Conservation (phyloP, 2,329 filamentous ascomycete genomes). For the Saccharata proteae region DNA sequence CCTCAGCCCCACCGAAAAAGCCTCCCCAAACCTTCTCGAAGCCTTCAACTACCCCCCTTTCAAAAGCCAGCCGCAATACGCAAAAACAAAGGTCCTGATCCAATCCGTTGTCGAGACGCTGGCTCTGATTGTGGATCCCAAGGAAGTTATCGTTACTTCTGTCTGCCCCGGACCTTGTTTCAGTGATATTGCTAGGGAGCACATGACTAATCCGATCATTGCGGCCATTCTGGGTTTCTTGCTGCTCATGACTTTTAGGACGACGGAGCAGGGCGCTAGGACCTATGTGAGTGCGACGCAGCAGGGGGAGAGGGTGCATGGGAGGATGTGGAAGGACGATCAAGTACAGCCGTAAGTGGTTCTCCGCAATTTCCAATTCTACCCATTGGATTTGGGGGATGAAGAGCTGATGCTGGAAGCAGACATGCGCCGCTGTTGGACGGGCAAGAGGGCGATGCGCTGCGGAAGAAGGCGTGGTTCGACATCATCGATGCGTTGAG, state of each 20-base stretch:
- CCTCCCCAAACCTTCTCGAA: slow-evolving; percentile 1
- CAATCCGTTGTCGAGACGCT: slow-evolving; percentile 21
- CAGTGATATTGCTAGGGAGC: slow-evolving; percentile 21
- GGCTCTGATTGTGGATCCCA: not conserved
- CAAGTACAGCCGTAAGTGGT: slow-evolving; percentile 16
- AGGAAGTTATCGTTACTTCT: slow-evolving; percentile 23
- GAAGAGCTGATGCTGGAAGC: too few species aligned
- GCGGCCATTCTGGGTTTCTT: slow-evolving; percentile 14
- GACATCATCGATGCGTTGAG: slow-evolving; percentile 22
- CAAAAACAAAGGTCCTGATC: slow-evolving; percentile 22
- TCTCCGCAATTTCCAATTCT: slow-evolving; percentile 1
- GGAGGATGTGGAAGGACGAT: slow-evolving; percentile 24
- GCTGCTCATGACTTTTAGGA: slow-evolving; percentile 13
- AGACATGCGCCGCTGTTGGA: slow-evolving; percentile 14
- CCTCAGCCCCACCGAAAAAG: not conserved
- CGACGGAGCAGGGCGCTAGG: slow-evolving; percentile 19
- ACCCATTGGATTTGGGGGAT: too few species aligned
- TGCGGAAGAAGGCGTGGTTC: slow-evolving; percentile 19
- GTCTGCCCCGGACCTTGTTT: slow-evolving; percentile 22
- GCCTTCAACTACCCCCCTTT: not conserved
- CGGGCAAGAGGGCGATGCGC: slow-evolving; percentile 20
- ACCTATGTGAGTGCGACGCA: slow-evolving; percentile 20
- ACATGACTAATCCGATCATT: too few species aligned
- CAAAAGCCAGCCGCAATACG: slow-evolving; percentile 14
- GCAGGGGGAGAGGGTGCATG: slow-evolving; percentile 20